Evolutionary conservation across 2,329 filamentous ascomycete genomes (phyloP), one percentile per base, ranked within the genome.

Genomic region (Thielaviopsis ethacetica): DNA sequence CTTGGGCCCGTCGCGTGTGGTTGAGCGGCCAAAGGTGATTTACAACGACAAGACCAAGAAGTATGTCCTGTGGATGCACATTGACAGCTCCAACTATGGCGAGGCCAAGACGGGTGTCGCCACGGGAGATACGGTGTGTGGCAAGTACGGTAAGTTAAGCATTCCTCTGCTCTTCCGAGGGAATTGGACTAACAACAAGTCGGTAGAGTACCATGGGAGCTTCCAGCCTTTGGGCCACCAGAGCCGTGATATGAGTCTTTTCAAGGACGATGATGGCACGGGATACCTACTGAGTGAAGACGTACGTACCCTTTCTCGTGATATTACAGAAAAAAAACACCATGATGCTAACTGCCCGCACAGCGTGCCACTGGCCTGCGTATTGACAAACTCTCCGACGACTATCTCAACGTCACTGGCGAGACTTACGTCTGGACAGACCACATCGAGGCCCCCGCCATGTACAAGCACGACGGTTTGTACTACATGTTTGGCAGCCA

Each of bases 31-130:
- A 2, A 86, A 86, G 68, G 76, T 86, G 3, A 76, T 86, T 5
- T 85, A 80, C 70, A 86, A 86, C 63, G 77, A 81, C 15, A 70
- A 71, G n/a, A 85, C 82, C 0, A 64, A 68, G 5, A 80, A 82
- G 63, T 87, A 83, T 67, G 82, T 86, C n/a, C 70, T 86, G 67
- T 86, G 80, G 72, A 74, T 86, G 72, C 83, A 86, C 65, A 84
- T 85, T 54, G 83, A 87, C 65, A 75, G 71, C 59, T 72, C 71
- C 30, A 75, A 74, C 65, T 86, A 86, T 63, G 74, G 73, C 1
- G 82, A 85, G 41, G 84, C 83, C 0, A 80, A 78, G 59, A 80
- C 82, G 1, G 84, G 82, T 0, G 80, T 86, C 5, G 84, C 83
- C 0, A 82, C 76, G 0, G 75, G 77, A 0, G 71, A 75, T 61